These are phyloP conservation scores for Trichoderma erinaceum DNA, from an alignment of 495 filamentous ascomycete genomes.

Conservation along the genomic window DNA sequence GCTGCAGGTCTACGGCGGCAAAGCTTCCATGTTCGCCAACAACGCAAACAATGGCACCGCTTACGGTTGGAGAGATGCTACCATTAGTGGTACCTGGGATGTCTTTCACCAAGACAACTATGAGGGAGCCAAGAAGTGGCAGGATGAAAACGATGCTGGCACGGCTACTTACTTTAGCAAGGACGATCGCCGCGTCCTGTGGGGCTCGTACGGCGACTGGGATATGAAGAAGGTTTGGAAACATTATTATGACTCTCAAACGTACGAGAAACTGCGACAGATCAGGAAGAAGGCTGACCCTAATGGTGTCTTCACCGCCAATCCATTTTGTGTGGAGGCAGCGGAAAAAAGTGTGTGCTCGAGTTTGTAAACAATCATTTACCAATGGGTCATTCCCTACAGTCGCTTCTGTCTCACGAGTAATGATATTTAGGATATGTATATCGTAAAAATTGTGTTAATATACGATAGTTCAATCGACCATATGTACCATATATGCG, in stretches of 20 bases:
- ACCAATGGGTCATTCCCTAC: background rate
- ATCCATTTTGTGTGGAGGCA: background rate
- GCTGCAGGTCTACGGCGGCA: background rate
- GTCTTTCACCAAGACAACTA: background rate
- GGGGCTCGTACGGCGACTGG: background rate
- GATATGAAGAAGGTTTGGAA: background rate
- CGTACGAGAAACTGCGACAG: background rate
- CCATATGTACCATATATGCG: too few relatives aligned
- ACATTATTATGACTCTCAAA: background rate
- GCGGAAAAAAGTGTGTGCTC: background rate
- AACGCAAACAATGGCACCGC: background rate
- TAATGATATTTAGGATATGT: too few relatives aligned
- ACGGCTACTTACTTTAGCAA: background rate
- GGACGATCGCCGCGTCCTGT: background rate
- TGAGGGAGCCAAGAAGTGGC: background rate
- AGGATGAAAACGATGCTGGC: background rate
- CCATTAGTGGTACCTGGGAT: background rate
- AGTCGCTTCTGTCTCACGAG: too few relatives aligned
- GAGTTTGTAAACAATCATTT: background rate
- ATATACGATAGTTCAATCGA: too few relatives aligned
- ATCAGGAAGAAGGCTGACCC: background rate
- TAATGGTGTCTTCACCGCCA: background rate
- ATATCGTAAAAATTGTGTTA: too few relatives aligned
- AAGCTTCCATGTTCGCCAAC: background rate
- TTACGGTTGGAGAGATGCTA: background rate